These are phyloP conservation scores for Parsonsia alboflavescens DNA, from an alignment of 257 asterid species.

Conservation along the genomic window DNA sequence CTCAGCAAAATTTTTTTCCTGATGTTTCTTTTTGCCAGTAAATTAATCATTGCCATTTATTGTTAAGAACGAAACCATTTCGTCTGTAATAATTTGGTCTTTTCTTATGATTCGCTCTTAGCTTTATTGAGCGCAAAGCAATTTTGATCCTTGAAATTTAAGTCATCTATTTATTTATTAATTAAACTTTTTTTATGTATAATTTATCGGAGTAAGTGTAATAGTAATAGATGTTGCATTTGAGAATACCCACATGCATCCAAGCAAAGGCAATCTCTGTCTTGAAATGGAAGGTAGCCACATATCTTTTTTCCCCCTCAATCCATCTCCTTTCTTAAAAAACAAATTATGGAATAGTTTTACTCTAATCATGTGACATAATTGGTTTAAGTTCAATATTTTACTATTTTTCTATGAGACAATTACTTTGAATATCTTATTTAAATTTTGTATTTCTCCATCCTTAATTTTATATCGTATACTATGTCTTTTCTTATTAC, in stretches of 20 bases:
- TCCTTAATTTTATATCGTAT: no score
- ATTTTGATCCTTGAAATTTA: slow-evolving; percentile 10
- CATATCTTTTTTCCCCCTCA: neutral
- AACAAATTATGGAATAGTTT: no score
- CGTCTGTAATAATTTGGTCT: slow-evolving; percentile 12
- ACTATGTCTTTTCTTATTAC: no score
- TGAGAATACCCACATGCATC: neutral
- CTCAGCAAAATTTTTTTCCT: neutral
- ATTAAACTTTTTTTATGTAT: neutral
- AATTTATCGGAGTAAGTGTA: no score
- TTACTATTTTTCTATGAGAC: no score
- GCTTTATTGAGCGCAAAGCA: slow-evolving; percentile 7
- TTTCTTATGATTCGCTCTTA: slow-evolving; percentile 14
- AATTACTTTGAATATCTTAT: no score
- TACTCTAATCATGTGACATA: no score
- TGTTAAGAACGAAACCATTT: no score
- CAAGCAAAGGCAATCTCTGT: neutral
- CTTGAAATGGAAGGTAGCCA: neutral
- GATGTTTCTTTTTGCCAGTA: no score
- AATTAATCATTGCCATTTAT: no score
- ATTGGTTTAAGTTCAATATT: neutral
- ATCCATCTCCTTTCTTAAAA: no score
- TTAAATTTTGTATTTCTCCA: no score
- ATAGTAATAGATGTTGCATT: neutral
- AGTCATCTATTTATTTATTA: slow-evolving; percentile 8